Percentiles rank a stretch among this genome's conserved stretches.
Conservation (phyloP, 75 land plant species). For the Sequoiadendron giganteum region DNA sequence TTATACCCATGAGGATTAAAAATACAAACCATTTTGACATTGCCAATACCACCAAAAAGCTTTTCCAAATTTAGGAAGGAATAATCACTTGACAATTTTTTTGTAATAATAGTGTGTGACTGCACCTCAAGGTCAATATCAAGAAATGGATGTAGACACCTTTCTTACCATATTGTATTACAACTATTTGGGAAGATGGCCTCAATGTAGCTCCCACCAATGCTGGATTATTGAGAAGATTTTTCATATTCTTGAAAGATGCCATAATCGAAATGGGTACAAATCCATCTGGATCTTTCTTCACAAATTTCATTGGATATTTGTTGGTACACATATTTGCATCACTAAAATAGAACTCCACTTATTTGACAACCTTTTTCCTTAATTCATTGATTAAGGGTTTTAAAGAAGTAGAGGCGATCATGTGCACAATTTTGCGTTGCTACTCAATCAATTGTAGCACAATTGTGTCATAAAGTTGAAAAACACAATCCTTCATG, state of each 20-base stretch:
- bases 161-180: slow-evolving; percentile 54
- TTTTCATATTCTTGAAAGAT: slow-evolving; percentile 74
- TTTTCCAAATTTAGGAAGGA: slow-evolving; percentile 51
- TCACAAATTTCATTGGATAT: too few species aligned
- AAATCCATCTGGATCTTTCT: too few species aligned
- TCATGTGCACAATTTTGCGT: background rate
- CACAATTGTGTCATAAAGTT: too few species aligned
- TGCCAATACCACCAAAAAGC: slow-evolving; percentile 68
- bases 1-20: slow-evolving; percentile 37
- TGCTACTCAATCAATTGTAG: too few species aligned
- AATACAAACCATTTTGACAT: slow-evolving; percentile 44
- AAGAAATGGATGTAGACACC: slow-evolving; percentile 60
- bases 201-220: slow-evolving; percentile 63
- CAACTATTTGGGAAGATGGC: slow-evolving; percentile 69
- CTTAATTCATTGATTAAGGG: too few species aligned
- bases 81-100: slow-evolving; percentile 70
- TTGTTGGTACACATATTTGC: too few species aligned
- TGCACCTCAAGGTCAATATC: slow-evolving; percentile 49
- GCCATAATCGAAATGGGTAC: slow-evolving; percentile 38
- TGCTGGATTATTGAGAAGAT: slow-evolving; percentile 46
- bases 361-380: too few species aligned
- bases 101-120: slow-evolving; percentile 72
- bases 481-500: too few species aligned
- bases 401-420: slow-evolving; percentile 14
- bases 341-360: too few species aligned